Evolutionary conservation across 805 yeast genomes (phyloP).

Genomic region (Helenozyma rhizophorensis): DNA sequence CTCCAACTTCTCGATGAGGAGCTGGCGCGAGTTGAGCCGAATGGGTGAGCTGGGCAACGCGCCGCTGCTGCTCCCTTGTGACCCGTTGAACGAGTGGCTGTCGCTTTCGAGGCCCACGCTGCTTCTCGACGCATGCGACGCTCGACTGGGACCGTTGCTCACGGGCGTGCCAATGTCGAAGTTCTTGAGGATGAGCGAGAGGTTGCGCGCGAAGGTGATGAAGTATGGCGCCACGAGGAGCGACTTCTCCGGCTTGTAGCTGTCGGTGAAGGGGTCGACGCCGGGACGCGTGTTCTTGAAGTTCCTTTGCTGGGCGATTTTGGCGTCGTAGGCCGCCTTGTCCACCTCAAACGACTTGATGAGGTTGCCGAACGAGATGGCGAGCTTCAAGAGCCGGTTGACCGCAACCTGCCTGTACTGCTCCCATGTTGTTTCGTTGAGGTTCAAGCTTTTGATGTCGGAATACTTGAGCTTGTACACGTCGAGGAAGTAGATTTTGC

Average conservation of each 20-base stretch:
- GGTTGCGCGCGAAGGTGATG: slow-evolving; percentile 30
- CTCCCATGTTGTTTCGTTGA: slow-evolving; percentile 14
- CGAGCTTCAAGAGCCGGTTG: slow-evolving; percentile 35
- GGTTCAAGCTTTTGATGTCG: slow-evolving; percentile 19
- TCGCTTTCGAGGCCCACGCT: slow-evolving; percentile 1
- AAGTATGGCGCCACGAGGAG: slow-evolving; percentile 19
- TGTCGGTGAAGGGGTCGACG: slow-evolving; percentile 13
- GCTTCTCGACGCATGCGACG: slow-evolving; percentile 1
- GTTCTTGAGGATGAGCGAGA: slow-evolving; percentile 31
- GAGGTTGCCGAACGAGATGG: slow-evolving; percentile 40
- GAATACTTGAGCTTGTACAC: slow-evolving; percentile 26
- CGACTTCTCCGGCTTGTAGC: slow-evolving; percentile 1
- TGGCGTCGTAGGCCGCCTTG: slow-evolving; percentile 26
- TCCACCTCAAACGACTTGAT: slow-evolving; percentile 33
- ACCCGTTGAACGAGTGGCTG: slow-evolving; percentile 1
- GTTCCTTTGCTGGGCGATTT: slow-evolving; percentile 9
- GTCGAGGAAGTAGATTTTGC: slow-evolving; percentile 23
- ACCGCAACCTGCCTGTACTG: slow-evolving; percentile 28
- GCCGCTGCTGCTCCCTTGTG: slow-evolving; percentile 3
- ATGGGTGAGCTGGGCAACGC: slow-evolving; percentile 31
- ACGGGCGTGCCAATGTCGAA: slow-evolving; percentile 32
- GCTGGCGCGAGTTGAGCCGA: slow-evolving; percentile 35
- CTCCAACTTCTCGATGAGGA: slow-evolving; percentile 41
- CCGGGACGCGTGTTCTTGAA: neutral
- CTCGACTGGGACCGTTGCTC: too few species aligned